A percentile compares a stretch with the other conserved stretches of the same genome.
Evolutionary conservation across 441 rosid species (phyloP).

Genomic region (Syzygium syzygioides): DNA sequence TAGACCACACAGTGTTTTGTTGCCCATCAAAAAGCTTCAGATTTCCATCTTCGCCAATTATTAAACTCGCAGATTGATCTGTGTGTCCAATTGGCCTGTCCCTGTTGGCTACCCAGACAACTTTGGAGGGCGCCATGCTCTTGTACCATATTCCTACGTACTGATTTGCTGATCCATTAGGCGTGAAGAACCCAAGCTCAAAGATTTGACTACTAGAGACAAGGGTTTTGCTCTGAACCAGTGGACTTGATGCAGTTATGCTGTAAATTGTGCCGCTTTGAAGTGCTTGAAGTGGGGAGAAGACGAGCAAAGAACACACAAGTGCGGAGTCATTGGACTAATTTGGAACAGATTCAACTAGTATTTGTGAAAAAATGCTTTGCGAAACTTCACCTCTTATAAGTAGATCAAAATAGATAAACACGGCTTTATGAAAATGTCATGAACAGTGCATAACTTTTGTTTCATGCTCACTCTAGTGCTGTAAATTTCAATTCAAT

Average conservation of each 20-base stretch:
- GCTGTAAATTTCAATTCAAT: background rate
- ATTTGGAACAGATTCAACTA: background rate
- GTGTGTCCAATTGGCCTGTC: background rate
- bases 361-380: background rate
- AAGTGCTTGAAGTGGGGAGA: background rate
- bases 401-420: background rate
- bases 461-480: background rate
- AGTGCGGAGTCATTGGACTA: background rate
- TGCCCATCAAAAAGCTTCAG: background rate
- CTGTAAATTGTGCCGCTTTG: background rate
- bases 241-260: background rate
- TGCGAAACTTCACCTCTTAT: background rate
- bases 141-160: background rate
- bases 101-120: background rate
- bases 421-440: background rate
- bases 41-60: background rate
- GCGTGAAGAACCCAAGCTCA: background rate
- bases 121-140: background rate
- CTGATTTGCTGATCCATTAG: background rate
- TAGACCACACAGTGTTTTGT: background rate
- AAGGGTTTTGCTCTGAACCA: background rate
- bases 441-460: background rate
- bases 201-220: background rate
- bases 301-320: background rate
- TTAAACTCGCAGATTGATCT: background rate